Percentiles rank a stretch among this genome's conserved stretches.
These are phyloP conservation scores for Alternaria conjuncta DNA, from an alignment of 2,329 filamentous ascomycete species.

Conservation along the genomic window DNA sequence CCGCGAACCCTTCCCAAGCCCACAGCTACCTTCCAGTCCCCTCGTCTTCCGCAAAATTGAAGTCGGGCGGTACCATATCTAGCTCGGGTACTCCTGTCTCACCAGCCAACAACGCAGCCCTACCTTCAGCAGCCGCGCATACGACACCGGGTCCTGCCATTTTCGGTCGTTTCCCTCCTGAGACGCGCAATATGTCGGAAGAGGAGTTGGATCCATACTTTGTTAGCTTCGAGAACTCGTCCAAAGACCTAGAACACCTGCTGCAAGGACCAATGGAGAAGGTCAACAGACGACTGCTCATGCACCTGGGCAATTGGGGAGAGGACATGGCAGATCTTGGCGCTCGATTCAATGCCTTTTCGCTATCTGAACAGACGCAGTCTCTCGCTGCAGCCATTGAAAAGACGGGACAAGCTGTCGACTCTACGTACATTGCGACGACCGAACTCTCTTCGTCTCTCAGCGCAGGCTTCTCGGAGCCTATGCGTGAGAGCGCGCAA, in stretches of 20 bases:
- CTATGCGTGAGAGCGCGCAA: slow-evolving; percentile 96
- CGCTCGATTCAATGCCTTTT: slow-evolving; percentile 96
- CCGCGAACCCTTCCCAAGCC: slow-evolving; percentile 87
- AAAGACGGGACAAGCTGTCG: slow-evolving; percentile 89
- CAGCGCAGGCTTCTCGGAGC: slow-evolving; percentile 94
- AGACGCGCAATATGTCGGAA: slow-evolving; percentile 77
- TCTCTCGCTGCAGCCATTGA: slow-evolving; percentile 93
- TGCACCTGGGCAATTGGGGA: slow-evolving; percentile 81
- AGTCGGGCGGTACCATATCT: slow-evolving; percentile 56
- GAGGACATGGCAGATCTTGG: slow-evolving; percentile 91
- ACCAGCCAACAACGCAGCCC: slow-evolving; percentile 58
- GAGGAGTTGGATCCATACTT: slow-evolving; percentile 96
- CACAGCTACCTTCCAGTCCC: slow-evolving; percentile 90
- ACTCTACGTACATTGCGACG: slow-evolving; percentile 94
- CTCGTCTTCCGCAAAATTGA: slow-evolving; percentile 83
- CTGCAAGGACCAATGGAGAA: slow-evolving; percentile 95
- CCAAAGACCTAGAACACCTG: slow-evolving; percentile 86
- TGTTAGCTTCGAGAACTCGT: slow-evolving; percentile 87
- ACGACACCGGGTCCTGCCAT: slow-evolving; percentile 67
- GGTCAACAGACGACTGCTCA: slow-evolving; percentile 87
- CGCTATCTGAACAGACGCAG: slow-evolving; percentile 87
- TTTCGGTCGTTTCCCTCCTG: slow-evolving; percentile 82
- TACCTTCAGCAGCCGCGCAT: slow-evolving; percentile 63
- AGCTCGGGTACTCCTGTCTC: slow-evolving; percentile 61
- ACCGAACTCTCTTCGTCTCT: slow-evolving; percentile 86